Base-by-base conservation (phyloP, 2,329 filamentous ascomycete species). In the Dendryphion nanum region DNA sequence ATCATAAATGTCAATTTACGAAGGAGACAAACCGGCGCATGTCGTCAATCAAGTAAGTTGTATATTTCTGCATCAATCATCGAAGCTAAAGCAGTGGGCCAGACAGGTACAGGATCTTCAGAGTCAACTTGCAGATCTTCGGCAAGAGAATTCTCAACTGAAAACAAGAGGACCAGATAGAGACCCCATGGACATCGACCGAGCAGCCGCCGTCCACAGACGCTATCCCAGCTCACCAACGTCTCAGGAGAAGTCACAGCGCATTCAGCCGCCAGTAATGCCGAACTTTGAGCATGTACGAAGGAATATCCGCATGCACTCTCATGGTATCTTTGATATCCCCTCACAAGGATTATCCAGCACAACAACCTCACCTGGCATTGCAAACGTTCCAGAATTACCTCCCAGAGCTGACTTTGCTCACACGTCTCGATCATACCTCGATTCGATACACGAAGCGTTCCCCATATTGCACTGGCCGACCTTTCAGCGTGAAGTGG, bases 21-120 rank as follows among this genome's bases (percentile, higher is more conserved):
- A 98, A 98, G 70, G 93, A 98, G 68, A 98, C 93, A 10, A 98
- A 98, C 64, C 80, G 93, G 42, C 82, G 93, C 45, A 98, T 98
- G 93, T 97, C 93, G 14, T 97, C 91, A 2, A 97, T 97, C 70
- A 98, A 97, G 79, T 81, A 66, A 56, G 75, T 68, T 5, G 20
- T 34, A 3, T 26, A 30, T 21, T 15, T 17, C 24, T 18, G 12
- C 16, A 35, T 5, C 16, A 16, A 16, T n/a, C n/a, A n/a, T n/a
- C n/a, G 18, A 18, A 29, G 17, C 8, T 5, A 8, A 20, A 49
- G 55, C 23, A 57, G 37, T 23, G 13, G 18, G 15, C 38, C 31
- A 80, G 77, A 63, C 93, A 96, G 73, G 87, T 97, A 10, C 93
- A 97, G 68, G 93, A 98, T 63, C 75, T 98, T 18, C 91, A 97